Evolutionary conservation across 176 grass and related monocot species (phyloP).

Genomic region (barley (Hordeum vulgare)): DNA sequence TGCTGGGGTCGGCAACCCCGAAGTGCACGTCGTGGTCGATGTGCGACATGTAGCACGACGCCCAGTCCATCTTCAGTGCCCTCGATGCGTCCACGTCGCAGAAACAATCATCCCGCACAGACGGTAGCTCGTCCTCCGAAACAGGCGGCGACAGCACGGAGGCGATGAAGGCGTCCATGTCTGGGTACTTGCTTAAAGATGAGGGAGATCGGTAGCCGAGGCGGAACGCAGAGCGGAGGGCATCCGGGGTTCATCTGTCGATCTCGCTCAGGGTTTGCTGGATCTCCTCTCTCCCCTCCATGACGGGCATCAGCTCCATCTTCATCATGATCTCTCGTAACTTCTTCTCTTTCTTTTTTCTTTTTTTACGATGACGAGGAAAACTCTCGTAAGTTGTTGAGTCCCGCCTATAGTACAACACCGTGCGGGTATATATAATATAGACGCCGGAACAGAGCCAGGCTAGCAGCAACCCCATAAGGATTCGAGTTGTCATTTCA

Average conservation of each 20-base stretch:
- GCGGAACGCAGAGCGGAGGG: slow-evolving; percentile 16
- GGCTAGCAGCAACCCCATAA: too few species aligned
- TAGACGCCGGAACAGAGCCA: too few species aligned
- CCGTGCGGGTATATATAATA: too few species aligned
- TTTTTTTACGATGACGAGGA: too few species aligned
- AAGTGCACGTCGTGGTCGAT: slow-evolving; percentile 24
- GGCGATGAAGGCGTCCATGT: background rate
- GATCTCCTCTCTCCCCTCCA: background rate
- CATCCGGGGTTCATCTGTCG: background rate
- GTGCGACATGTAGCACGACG: slow-evolving; percentile 16
- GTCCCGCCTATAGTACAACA: too few species aligned
- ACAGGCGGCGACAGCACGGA: background rate
- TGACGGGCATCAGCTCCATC: background rate
- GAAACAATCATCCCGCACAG: background rate
- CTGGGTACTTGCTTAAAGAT: background rate
- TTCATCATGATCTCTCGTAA: background rate
- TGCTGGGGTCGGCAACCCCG: background rate
- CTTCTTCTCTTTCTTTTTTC: too few species aligned
- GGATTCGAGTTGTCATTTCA: too few species aligned
- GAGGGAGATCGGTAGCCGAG: background rate
- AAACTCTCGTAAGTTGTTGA: too few species aligned
- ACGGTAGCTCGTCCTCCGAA: background rate
- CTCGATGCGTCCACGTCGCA: background rate
- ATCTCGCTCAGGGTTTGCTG: background rate
- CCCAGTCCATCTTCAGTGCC: background rate